phyloP scores from a whole-genome alignment of 2,329 filamentous ascomycete species.

The Xylaria digitata region DNA sequence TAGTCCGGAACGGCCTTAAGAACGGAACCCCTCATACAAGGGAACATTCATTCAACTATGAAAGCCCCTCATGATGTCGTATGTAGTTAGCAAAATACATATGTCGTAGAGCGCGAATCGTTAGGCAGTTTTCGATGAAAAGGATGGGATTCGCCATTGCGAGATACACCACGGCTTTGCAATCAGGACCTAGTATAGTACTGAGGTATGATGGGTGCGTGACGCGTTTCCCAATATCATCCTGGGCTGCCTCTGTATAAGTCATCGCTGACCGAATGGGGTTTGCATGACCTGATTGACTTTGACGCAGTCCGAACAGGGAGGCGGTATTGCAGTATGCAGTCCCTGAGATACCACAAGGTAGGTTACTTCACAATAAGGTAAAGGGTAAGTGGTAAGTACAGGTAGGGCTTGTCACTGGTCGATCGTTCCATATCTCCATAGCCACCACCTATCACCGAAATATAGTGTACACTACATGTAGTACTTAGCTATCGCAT shows the following conservation, averaged over 20 bases:
- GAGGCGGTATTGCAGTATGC: neutral
- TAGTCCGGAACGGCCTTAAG: neutral
- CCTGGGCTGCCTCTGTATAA: constrained; percentile 6
- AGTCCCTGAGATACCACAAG: neutral
- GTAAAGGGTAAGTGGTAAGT: no score
- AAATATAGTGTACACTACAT: constrained; percentile 1
- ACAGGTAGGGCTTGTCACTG: neutral
- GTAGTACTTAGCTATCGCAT: no score
- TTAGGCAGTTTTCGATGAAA: no score
- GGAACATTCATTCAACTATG: neutral
- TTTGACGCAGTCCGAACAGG: constrained; percentile 25
- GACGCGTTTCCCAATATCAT: constrained; percentile 1
- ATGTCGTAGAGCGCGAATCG: no score
- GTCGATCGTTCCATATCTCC: constrained; percentile 3
- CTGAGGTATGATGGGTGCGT: neutral
- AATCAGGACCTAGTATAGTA: neutral
- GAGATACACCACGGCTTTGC: neutral
- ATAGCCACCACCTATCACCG: neutral
- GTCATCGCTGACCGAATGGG: constrained; percentile 31
- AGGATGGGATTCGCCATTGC: neutral
- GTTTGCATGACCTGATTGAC: constrained; percentile 19
- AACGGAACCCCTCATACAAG: neutral
- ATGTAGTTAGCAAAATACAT: neutral
- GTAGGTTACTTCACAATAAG: neutral
- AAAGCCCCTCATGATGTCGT: neutral